Evolutionary conservation across 345 rosid genomes (phyloP), one percentile per base, ranked within the genome.

Genomic region (Brassica nigra): DNA sequence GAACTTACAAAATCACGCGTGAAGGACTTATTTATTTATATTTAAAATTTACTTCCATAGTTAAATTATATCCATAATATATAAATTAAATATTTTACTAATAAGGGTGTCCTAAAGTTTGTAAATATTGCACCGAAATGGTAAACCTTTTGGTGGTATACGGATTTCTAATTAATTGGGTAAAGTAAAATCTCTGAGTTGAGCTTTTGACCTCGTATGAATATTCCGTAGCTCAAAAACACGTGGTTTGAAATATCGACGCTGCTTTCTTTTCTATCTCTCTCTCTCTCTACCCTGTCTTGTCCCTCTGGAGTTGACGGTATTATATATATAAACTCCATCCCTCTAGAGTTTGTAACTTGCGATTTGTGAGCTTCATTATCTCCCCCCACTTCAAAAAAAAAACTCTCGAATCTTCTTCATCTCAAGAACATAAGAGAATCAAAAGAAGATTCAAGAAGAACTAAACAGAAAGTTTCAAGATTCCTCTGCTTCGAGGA

Each of bases 191-290:
- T 33, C 10, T 23, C 55, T 28, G 93, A n/a, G 18, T 52, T 52
- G 57, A 52, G 15, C 57, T 4, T 4, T 52, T 52, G 57, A 52
- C 57, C 57, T 52, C 57, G 57, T 52, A 52, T 52, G 57, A 52
- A 52, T 52, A 52, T 52, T 52, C 57, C 5, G 57, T 18, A 52
- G 57, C 57, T 52, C 18, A 5, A 52, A 52, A 52, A 52, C 57
- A 52, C 57, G 57, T 88, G 93, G 85, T 80, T 72, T 70, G 86
- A 78, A 80, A 79, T 37, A 74, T 37, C 55, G 67, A 71, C 66
- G 23, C 52, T 73, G 57, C 57, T 52, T 14, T 49, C 16, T 49
- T 16, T 49, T 2, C 47, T 30, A 52, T 59, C 77, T 76, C 6
- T 62, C 72, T 73, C 69, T 58, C 37, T 59, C 34, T 37, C 75